Base-by-base conservation (phyloP, 1,284 basidiomycete species). In the Puccinia horiana region DNA sequence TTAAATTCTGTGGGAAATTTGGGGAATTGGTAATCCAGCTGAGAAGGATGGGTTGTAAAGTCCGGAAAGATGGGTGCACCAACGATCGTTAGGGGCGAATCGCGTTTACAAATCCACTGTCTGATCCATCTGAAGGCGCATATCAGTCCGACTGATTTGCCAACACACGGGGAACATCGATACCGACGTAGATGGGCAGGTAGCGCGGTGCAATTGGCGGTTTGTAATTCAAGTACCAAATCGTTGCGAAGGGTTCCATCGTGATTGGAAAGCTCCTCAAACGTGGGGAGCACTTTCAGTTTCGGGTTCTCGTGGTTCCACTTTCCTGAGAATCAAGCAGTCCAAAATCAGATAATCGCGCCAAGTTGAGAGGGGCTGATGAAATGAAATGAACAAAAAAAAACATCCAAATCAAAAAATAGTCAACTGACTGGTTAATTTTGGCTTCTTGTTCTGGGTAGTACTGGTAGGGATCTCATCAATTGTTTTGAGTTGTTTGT, bases 71-170 rank as follows among this genome's bases (percentile, higher is more conserved):
- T 52, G 6, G 79, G 79, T 35, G 26, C 79, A 29, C 70, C 79
- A 23, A 81, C 58, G 9, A 75, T 65, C 8, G 12, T 11, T n/a
- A 29, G 18, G 11, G 61, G 76, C 14, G 54, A 29, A 37, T 65
- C 56, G 32, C 40, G 23, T 26, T 11, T 40, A 65, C 54, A 63
- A 65, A 81, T 74, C 70, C 70, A 81, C 2, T 40, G 35, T 63
- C 79, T 23, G 47, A 81, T 81, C n/a, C 40, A 42, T 35, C 26
- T 58, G 49, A 81, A 81, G 0, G 79, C 32, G 72, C 79, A 81
- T 44, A 74, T 44, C 11, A n/a, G 56, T 61, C 72, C 79, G 5
- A 18, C 29, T n/a, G 18, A 18, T 52, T 23, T 74, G 26, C 29
- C 6, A 29, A 74, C 44, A 67, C 79, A 81, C 2, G 70, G 61